phyloP scores from a whole-genome alignment of 371 early-diverging fungal genomes.

The Rhizopus delemar region DNA sequence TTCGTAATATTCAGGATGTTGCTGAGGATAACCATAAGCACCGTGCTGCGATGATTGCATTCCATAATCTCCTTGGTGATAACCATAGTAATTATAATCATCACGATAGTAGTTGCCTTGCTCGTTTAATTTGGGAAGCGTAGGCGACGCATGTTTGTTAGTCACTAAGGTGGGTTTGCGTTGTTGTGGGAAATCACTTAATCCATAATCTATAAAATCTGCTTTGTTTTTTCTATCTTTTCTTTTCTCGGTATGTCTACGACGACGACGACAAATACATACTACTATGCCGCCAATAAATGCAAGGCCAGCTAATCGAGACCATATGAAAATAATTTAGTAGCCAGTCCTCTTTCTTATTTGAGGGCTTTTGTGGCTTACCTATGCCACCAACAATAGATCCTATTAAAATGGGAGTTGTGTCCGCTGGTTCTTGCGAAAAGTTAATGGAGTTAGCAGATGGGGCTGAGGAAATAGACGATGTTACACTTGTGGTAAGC shows the following conservation, averaged over 20 bases:
- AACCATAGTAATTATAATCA: constrained; percentile 21
- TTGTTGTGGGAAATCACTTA: constrained; percentile 49
- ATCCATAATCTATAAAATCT: constrained; percentile 50
- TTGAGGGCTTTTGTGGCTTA: constrained; percentile 5
- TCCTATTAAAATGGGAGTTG: constrained; percentile 18
- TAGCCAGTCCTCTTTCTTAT: neutral
- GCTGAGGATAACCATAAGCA: constrained; percentile 35
- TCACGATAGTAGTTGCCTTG: constrained; percentile 46
- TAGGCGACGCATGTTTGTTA: constrained; percentile 30
- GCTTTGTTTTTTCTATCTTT: constrained; percentile 21
- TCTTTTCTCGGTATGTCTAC: constrained; percentile 29
- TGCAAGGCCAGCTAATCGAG: constrained; percentile 36
- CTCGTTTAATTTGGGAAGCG: constrained; percentile 41
- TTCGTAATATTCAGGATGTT: constrained; percentile 38
- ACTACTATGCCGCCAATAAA: constrained; percentile 45
- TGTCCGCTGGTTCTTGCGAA: neutral
- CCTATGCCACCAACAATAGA: constrained; percentile 28
- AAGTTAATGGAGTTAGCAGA: neutral
- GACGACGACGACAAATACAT: constrained; percentile 36
- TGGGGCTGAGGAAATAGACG: constrained; percentile 5
- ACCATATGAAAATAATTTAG: constrained; percentile 5
- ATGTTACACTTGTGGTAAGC: neutral
- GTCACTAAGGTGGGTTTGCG: constrained; percentile 13
- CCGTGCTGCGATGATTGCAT: constrained; percentile 24
- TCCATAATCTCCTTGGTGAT: constrained; percentile 20